phyloP scores from a whole-genome alignment of 129 eudicot species.

The Pseudognaphalium luteoalbum region DNA sequence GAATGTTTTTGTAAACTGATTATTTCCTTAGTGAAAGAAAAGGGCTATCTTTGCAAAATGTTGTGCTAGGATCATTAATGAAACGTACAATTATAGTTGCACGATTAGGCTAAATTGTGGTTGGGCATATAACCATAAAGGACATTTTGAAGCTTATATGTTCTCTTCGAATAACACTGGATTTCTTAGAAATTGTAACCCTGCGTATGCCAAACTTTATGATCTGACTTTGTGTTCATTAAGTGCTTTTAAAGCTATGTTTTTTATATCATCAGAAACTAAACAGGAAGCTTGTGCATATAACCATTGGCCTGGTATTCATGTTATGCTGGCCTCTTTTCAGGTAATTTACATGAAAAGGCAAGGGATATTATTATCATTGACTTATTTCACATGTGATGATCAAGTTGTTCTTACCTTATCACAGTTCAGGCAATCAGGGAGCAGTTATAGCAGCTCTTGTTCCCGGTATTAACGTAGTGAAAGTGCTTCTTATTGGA shows the following conservation, averaged over 20 bases:
- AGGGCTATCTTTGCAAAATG: neutral
- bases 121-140: too few relatives aligned
- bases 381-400: conserved; percentile 2
- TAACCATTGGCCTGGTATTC: conserved; percentile 74
- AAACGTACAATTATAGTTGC: too few relatives aligned
- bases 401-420: conserved; percentile 22
- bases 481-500: conserved; percentile 78
- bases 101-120: neutral
- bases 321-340: conserved; percentile 98
- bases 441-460: conserved; percentile 77
- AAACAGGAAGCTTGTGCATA: conserved; percentile 92
- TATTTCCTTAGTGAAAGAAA: neutral
- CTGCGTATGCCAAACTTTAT: neutral
- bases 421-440: conserved; percentile 63
- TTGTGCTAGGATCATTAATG: neutral
- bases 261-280: conserved; percentile 54
- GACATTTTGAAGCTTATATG: neutral
- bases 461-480: conserved; percentile 67
- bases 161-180: neutral
- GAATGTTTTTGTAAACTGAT: neutral
- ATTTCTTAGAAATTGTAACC: neutral
- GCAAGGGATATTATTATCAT: neutral
- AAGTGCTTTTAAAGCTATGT: neutral
- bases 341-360: conserved; percentile 50
- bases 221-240: neutral